Base-by-base conservation (phyloP, 495 filamentous ascomycete species). In the Xylaria sp. region DNA sequence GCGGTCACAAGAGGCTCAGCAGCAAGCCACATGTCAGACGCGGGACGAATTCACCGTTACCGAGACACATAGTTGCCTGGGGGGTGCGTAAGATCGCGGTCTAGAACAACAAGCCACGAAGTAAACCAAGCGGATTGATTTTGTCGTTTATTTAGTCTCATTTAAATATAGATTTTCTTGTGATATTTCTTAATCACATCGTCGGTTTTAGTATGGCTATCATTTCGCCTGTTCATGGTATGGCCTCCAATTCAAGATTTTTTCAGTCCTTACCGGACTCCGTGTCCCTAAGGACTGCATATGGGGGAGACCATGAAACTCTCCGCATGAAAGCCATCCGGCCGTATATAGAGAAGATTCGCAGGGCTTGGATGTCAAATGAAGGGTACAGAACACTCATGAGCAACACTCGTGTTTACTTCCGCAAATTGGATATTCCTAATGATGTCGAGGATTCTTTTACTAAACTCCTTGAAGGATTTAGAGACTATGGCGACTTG, bases 331-430 rank as follows among this genome's bases (percentile, higher is more conserved):
- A 24, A 12, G n/a, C 46, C 46, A 50, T 50, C 11, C 46, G 46
- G 46, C 46, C 46, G n/a, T 50, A 50, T 11, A 50, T 21, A 50
- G 46, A 50, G 46, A 50, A 50, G n/a, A 21, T 50, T 50, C 46
- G 46, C 46, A 50, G n/a, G 46, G 46, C n/a, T 8, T 50, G n/a
- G n/a, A 50, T 50, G 46, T 50, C 46, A 9, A 50, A 50, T 50
- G 46, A 50, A 50, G 46, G 46, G 8, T 50, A 50, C 11, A 50
- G 46, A n/a, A 50, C n/a, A 50, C 46, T 50, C 0, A 50, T 50
- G 46, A 9, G 46, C 46, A 50, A 50, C 8, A 50, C n/a, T n/a
- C 46, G 46, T 21, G 46, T 50, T 50, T 50, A 50, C n/a, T 50
- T 50, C n/a, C 46, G 46, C 46, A 50, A 50, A 21, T 9, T 21